A percentile compares a stretch with the other conserved stretches of the same genome.
Evolutionary conservation across 108 stramenopile genomes (phyloP).

Genomic region (Schizochytrium sp.): DNA sequence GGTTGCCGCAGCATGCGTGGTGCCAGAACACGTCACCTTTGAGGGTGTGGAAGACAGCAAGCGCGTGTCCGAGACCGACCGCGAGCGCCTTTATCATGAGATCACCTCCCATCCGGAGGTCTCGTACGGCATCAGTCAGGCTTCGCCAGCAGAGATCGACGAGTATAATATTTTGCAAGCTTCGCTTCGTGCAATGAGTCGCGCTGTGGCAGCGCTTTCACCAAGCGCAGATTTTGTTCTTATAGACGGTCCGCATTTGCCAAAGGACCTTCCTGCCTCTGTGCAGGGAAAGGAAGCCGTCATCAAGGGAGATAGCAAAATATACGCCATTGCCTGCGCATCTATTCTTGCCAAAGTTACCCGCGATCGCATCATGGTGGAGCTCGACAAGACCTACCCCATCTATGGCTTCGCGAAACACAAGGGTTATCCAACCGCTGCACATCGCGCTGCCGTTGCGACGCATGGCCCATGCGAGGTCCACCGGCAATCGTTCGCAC

Average conservation of each 20-base stretch:
- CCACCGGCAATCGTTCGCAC: conserved; percentile 80
- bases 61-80: conserved; percentile 67
- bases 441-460: conserved; percentile 60
- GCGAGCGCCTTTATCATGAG: conserved; percentile 46
- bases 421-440: conserved; percentile 89
- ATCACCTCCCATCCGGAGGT: conserved; percentile 50
- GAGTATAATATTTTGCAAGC: conserved; percentile 95
- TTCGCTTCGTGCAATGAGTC: conserved; percentile 74
- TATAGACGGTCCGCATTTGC: conserved; percentile 37
- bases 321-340: conserved; percentile 85
- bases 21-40: conserved; percentile 35
- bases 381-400: conserved; percentile 75
- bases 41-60: conserved; percentile 82
- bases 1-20: conserved; percentile 39
- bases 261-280: conserved; percentile 15
- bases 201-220: conserved; percentile 48
- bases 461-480: conserved; percentile 65
- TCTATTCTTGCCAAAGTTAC: conserved; percentile 92
- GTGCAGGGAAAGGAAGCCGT: conserved; percentile 31
- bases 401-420: conserved; percentile 67
- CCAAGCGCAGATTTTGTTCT: conserved; percentile 20
- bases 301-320: conserved; percentile 77
- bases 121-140: conserved; percentile 65
- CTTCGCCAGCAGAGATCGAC: conserved; percentile 79
- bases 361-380: conserved; percentile 85